Evolutionary conservation across 1,284 basidiomycete genomes (phyloP).

Genomic region (Sphaerobolus stellatus): DNA sequence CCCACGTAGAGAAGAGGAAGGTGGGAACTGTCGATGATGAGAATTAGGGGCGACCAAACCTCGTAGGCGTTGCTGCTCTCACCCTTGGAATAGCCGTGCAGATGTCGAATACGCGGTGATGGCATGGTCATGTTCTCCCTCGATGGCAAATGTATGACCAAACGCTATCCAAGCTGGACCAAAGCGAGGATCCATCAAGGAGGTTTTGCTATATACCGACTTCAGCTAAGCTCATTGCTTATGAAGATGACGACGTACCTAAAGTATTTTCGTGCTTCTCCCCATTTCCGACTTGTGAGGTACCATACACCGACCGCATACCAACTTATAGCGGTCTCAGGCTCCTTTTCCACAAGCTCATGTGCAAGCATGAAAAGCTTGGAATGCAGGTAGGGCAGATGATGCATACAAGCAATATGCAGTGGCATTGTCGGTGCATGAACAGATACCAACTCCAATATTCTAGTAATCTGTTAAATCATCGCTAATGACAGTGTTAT

Average conservation of each 20-base stretch:
- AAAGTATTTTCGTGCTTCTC: constrained; percentile 88
- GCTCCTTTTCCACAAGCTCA: constrained; percentile 90
- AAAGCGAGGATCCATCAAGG: constrained; percentile 95
- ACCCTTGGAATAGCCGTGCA: constrained; percentile 92
- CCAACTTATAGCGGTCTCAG: constrained; percentile 92
- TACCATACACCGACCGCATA: constrained; percentile 99
- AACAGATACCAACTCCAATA: constrained; percentile 75
- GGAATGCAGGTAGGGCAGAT: constrained; percentile 87
- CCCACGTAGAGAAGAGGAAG: constrained; percentile 94
- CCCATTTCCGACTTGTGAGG: constrained; percentile 80
- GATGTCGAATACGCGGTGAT: constrained; percentile 98
- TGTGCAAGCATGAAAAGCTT: constrained; percentile 95
- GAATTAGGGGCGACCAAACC: too few relatives aligned
- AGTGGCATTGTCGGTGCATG: constrained; percentile 87
- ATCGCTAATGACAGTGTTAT: constrained; percentile 1
- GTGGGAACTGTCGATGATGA: constrained; percentile 83
- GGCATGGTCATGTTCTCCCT: constrained; percentile 98
- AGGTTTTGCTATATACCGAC: constrained; percentile 72
- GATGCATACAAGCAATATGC: constrained; percentile 97
- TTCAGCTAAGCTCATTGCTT: constrained; percentile 1
- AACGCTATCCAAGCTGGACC: constrained; percentile 97
- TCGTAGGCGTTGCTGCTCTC: too few relatives aligned
- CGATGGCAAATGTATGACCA: constrained; percentile 94
- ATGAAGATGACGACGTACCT: constrained; percentile 51
- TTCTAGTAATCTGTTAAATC: constrained; percentile 47